Conservation (phyloP, 108 stramenopile genomes). For the Pseudonitzschia multistriata region DNA sequence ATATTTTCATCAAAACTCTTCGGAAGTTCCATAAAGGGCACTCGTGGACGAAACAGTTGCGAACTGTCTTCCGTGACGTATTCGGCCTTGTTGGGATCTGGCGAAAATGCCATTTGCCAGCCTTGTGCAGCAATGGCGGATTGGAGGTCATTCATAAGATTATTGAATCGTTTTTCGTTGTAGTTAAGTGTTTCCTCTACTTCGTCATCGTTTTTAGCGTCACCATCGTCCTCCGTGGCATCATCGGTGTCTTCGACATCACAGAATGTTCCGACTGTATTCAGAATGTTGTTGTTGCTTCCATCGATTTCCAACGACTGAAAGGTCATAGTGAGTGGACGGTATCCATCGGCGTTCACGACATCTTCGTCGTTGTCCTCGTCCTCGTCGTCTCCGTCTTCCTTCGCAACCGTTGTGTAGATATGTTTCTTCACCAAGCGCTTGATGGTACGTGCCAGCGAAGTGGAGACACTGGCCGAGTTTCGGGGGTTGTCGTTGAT, state of each 20-base stretch:
- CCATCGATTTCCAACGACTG: conserved; percentile 77
- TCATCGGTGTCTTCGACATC: conserved; percentile 32
- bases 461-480: conserved; percentile 25
- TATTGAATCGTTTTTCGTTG: conserved; percentile 14
- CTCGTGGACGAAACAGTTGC: conserved; percentile 51
- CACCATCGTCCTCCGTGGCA: conserved; percentile 18
- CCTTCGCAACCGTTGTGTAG: conserved; percentile 8
- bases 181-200: neutral
- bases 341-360: conserved; percentile 29
- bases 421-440: conserved; percentile 41
- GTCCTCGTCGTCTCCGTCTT: conserved; percentile 7
- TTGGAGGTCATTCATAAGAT: conserved; percentile 50
- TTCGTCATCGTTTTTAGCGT: conserved; percentile 12
- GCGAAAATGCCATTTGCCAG: conserved; percentile 51
- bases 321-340: conserved; percentile 67
- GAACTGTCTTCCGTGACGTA: conserved; percentile 1
- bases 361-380: conserved; percentile 9
- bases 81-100: conserved; percentile 47
- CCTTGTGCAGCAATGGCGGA: conserved; percentile 47
- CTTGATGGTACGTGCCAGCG: conserved; percentile 43
- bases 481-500: conserved; percentile 3
- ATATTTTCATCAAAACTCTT: conserved; percentile 52
- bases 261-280: conserved; percentile 38
- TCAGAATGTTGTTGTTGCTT: conserved; percentile 58
- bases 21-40: conserved; percentile 80